Base-by-base conservation (phyloP, 495 filamentous ascomycete genomes). In the Lasiosphaeria hispida region DNA sequence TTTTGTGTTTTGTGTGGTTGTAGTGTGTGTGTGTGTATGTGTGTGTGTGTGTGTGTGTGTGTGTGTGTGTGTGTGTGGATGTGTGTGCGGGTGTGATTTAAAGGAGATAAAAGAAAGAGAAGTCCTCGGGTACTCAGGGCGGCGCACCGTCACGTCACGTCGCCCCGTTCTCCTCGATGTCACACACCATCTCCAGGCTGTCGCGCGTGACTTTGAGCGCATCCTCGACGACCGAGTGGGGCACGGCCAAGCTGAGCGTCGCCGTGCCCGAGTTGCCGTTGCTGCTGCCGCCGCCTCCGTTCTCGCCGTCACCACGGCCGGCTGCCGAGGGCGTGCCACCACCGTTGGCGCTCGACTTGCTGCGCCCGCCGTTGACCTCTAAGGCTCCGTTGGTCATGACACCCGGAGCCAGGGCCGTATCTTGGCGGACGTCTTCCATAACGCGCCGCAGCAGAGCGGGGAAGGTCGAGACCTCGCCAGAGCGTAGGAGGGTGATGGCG, bases 181-280 rank as follows among this genome's bases (percentile, higher is more conserved):
- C 76, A 61, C 74, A 76, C 34, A 83, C 75, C 44, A 58, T 39
- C 42, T 81, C 80, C 52, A 84, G 71, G 51, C 73, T 69, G 53
- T 83, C 79, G 17, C 75, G 70, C 36, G 80, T 79, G 40, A 79
- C 69, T 58, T 72, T 73, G n/a, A 84, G 65, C 19, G 80, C 80
- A 41, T 82, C 76, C 17, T 81, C 79, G 0, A 84, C 66, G 13
- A 83, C 79, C 0, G 66, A 56, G 52, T 75, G 69, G 9, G 81
- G 81, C 8, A 84, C 53, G 10, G 78, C 80, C 5, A 84, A 69
- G 66, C 62, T 74, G 19, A 58, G 51, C 10, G 60, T 51, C 18
- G 48, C 48, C 3, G 56, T 23, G 42, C 37, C 56, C 42, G 58
- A 60, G 48, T 61, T 66, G 49, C 58, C 59, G 51, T 69, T 68